Conservation (phyloP, 148 eudicot genomes). For the Silene uniflora region DNA sequence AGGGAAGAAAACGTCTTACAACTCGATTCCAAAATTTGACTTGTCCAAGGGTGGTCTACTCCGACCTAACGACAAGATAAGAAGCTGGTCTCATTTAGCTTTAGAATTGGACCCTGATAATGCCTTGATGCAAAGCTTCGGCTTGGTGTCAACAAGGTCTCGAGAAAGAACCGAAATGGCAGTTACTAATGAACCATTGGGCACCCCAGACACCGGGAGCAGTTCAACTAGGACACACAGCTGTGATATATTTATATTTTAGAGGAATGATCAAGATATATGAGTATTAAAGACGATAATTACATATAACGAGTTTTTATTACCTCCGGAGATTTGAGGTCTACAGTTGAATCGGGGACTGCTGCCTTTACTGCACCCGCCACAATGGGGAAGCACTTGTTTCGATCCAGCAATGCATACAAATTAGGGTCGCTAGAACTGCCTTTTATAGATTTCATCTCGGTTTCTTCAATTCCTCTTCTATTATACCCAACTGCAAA, state of each 20-base stretch:
- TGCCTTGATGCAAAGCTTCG: constrained; percentile 53
- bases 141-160: constrained; percentile 55
- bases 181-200: constrained; percentile 44
- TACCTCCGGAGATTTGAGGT: constrained; percentile 79
- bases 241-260: constrained; percentile 30
- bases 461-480: constrained; percentile 70
- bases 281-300: not conserved
- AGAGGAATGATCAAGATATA: not conserved
- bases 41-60: too few species aligned
- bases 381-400: constrained; percentile 59
- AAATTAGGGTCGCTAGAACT: constrained; percentile 26
- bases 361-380: constrained; percentile 57
- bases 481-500: constrained; percentile 82
- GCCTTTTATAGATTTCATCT: constrained; percentile 34
- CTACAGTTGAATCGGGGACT: constrained; percentile 61
- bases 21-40: too few species aligned
- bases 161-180: constrained; percentile 68
- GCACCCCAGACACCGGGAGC: constrained; percentile 59
- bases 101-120: constrained; percentile 48
- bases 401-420: constrained; percentile 47
- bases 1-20: too few species aligned
- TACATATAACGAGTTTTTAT: not conserved
- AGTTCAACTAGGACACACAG: constrained; percentile 56
- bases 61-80: too few species aligned
- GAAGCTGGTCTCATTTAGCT: constrained; percentile 22